phyloP scores from a whole-genome alignment of 208 protist species.

The Trypanosoma cruzi region DNA sequence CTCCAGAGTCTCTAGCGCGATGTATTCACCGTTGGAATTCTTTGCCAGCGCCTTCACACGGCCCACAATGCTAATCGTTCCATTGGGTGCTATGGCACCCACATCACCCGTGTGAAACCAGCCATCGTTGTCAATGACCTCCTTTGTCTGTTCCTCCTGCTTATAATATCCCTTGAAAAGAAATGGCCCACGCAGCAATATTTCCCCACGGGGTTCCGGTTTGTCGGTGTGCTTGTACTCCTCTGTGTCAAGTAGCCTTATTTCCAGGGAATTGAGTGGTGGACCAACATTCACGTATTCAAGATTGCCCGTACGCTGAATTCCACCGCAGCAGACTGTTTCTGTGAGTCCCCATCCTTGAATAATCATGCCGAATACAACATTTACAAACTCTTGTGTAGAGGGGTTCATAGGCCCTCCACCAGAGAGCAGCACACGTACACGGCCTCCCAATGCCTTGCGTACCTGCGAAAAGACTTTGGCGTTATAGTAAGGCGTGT shows the following conservation, averaged over 20 bases:
- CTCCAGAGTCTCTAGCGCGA: constrained; percentile 84
- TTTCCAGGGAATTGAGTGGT: constrained; percentile 67
- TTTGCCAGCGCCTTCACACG: constrained; percentile 93
- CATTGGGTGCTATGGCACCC: constrained; percentile 50
- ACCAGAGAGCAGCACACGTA: constrained; percentile 76
- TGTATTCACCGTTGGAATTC: constrained; percentile 91
- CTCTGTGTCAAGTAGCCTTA: constrained; percentile 92
- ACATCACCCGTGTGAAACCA: constrained; percentile 93
- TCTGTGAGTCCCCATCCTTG: constrained; percentile 93
- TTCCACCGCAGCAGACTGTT: constrained; percentile 60
- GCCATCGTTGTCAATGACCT: constrained; percentile 74
- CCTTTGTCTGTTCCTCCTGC: constrained; percentile 79
- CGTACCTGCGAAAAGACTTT: constrained; percentile 65
- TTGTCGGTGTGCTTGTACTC: constrained; percentile 77
- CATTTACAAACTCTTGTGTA: constrained; percentile 87
- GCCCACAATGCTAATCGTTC: constrained; percentile 77
- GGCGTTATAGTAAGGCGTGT: constrained; percentile 85
- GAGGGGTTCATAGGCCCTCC: constrained; percentile 71
- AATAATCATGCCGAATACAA: constrained; percentile 77
- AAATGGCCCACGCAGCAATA: constrained; percentile 72
- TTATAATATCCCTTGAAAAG: constrained; percentile 92
- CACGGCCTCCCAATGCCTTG: constrained; percentile 67
- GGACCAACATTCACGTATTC: constrained; percentile 73
- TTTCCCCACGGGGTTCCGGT: constrained; percentile 74
- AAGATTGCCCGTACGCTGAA: constrained; percentile 69